A percentile compares a stretch with the other conserved stretches of the same genome.
Conservation (phyloP, 1,139 yeast genomes). For the Lodderomyces pseudojiufengensis region DNA sequence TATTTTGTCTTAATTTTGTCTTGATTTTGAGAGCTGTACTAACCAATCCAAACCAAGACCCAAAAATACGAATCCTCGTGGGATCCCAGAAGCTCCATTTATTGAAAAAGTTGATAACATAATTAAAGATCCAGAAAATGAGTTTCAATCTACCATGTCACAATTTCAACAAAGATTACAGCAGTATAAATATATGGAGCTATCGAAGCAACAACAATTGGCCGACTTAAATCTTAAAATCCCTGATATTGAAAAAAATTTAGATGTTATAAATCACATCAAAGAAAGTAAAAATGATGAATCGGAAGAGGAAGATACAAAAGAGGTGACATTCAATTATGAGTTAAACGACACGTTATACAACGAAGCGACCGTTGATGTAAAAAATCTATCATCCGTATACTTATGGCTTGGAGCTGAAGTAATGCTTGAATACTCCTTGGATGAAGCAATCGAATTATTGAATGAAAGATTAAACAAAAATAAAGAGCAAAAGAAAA, state of each 20-base stretch:
- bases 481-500: slow-evolving; percentile 55
- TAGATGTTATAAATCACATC: slow-evolving; percentile 66
- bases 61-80: slow-evolving; percentile 71
- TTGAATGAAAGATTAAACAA: slow-evolving; percentile 58
- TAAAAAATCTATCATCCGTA: slow-evolving; percentile 48
- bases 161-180: slow-evolving; percentile 78
- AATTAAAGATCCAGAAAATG: slow-evolving; percentile 60
- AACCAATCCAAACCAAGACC: slow-evolving; percentile 43
- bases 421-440: slow-evolving; percentile 92
- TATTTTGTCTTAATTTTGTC: too few relatives aligned
- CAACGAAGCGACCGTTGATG: slow-evolving; percentile 72
- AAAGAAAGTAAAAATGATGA: slow-evolving; percentile 39
- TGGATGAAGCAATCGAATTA: slow-evolving; percentile 78
- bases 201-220: slow-evolving; percentile 68
- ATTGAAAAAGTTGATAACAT: slow-evolving; percentile 78
- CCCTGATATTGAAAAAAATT: slow-evolving; percentile 85
- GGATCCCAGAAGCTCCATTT: slow-evolving; percentile 96
- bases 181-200: slow-evolving; percentile 83
- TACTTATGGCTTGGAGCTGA: slow-evolving; percentile 96
- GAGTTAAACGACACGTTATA: slow-evolving; percentile 91
- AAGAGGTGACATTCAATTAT: slow-evolving; percentile 63
- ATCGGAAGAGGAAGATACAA: slow-evolving; percentile 28
- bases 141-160: slow-evolving; percentile 64
- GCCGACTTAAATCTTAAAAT: slow-evolving; percentile 68
- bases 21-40: too few relatives aligned